Evolutionary conservation across 108 stramenopile genomes (phyloP).

Genomic region (Schizochytrium sp.): DNA sequence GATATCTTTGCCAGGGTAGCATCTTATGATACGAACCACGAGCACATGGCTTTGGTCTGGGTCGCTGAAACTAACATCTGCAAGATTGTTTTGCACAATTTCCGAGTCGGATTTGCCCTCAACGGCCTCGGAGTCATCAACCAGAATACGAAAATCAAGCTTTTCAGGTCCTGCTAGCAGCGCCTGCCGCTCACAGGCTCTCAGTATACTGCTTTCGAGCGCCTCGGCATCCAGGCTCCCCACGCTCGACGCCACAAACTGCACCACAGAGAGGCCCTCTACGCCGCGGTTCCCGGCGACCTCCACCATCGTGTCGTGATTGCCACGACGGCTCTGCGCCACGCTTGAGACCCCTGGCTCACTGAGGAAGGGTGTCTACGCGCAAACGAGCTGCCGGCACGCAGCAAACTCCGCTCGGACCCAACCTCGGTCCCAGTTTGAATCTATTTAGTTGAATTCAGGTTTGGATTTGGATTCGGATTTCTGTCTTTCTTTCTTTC

Average conservation of each 20-base stretch:
- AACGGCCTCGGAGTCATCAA: neutral
- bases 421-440: too few relatives aligned
- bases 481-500: too few relatives aligned
- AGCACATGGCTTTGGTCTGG: neutral
- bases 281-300: too few relatives aligned
- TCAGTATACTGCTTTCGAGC: neutral
- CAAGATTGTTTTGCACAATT: neutral
- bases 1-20: neutral
- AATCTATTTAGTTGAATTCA: too few relatives aligned
- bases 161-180: neutral
- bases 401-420: too few relatives aligned
- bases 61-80: neutral
- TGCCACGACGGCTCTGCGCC: too few relatives aligned
- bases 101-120: neutral
- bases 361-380: too few relatives aligned
- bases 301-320: too few relatives aligned
- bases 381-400: too few relatives aligned
- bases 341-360: too few relatives aligned
- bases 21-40: conserved; percentile 19
- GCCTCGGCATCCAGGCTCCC: conserved; percentile 1
- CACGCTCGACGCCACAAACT: neutral
- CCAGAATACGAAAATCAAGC: neutral
- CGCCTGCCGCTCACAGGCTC: conserved; percentile 27
- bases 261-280: neutral
- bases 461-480: too few relatives aligned